Base-by-base conservation (phyloP, 1,284 basidiomycete genomes). In the Schizopora paradoxa region DNA sequence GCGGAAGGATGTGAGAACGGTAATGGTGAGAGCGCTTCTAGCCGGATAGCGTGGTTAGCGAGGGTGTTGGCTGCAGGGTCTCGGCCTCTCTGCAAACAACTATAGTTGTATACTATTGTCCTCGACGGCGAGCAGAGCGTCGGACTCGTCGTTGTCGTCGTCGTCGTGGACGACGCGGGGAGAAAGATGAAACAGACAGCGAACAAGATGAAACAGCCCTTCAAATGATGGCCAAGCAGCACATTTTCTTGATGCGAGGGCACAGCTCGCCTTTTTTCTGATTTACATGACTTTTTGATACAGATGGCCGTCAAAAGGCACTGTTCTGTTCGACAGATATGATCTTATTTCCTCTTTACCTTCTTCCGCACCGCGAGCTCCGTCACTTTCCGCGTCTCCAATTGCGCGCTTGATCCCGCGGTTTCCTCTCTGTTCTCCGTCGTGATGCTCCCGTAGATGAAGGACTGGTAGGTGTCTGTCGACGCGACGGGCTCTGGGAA, bases 401-500 rank as follows among this genome's bases (percentile, higher is more conserved):
- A 54, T 44, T 48, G 41, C 37, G 41, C 51, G 42, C 43, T 51
- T 51, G 40, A 55, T 35, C 48, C n/a, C 41, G 23, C 14, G 8
- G 19, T 22, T 7, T 13, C 7, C 18, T 10, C 13, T n/a, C 38
- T 25, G 31, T 46, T 50, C 6, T 22, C 23, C 8, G 46, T 28
- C 33, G 26, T 19, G 22, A 46, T 35, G 2, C 22, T 60, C 18
- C 82, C 83, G 57, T 78, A 80, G 25, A 86, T 73, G 59, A 76
- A 64, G 38, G 66, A 63, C 23, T 61, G 49, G 61, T 85, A 84
- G 47, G 74, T 82, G 58, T 79, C 77, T 21, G 72, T 61, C 36
- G 74, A 77, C 31, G 76, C 66, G 41, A 74, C 72, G 6, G 81
- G 79, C 56, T 85, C 82, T 3, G 76, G 70, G 56, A 80, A 79